These are phyloP conservation scores for Stagonosporopsis chrysanthemi DNA, from an alignment of 2,329 filamentous ascomycete genomes.

Conservation along the genomic window DNA sequence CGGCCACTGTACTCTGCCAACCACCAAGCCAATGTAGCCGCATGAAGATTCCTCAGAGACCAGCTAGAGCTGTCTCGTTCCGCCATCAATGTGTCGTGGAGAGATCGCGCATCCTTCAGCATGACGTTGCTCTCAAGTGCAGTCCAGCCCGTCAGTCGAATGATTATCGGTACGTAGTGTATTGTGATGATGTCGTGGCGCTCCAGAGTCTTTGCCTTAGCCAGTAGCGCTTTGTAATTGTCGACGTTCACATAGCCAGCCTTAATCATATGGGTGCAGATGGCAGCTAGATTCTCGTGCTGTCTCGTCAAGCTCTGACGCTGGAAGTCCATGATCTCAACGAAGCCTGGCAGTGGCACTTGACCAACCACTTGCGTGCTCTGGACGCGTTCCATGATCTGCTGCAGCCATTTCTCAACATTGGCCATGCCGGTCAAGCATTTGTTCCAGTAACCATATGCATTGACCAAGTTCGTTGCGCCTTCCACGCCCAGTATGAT, in stretches of 20 bases:
- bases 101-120: conserved; percentile 71
- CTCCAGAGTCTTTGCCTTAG: conserved; percentile 72
- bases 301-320: conserved; percentile 82
- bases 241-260: conserved; percentile 72
- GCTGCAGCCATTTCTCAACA: conserved; percentile 78
- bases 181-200: conserved; percentile 78
- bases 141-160: conserved; percentile 78
- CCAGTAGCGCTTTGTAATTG: conserved; percentile 78
- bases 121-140: conserved; percentile 74
- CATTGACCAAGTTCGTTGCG: conserved; percentile 59
- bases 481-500: conserved; percentile 64
- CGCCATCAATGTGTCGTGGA: conserved; percentile 73
- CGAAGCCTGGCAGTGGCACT: conserved; percentile 67
- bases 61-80: conserved; percentile 73
- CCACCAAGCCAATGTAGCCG: conserved; percentile 84
- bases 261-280: conserved; percentile 80
- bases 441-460: conserved; percentile 72
- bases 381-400: conserved; percentile 76
- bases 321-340: conserved; percentile 82
- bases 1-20: conserved; percentile 91
- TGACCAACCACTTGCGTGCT: conserved; percentile 78
- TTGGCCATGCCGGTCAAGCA: conserved; percentile 79
- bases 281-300: conserved; percentile 86
- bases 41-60: conserved; percentile 77
- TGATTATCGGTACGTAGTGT: conserved; percentile 82